phyloP scores from a whole-genome alignment of 2,329 filamentous ascomycete species.

The Botryotinia convoluta region DNA sequence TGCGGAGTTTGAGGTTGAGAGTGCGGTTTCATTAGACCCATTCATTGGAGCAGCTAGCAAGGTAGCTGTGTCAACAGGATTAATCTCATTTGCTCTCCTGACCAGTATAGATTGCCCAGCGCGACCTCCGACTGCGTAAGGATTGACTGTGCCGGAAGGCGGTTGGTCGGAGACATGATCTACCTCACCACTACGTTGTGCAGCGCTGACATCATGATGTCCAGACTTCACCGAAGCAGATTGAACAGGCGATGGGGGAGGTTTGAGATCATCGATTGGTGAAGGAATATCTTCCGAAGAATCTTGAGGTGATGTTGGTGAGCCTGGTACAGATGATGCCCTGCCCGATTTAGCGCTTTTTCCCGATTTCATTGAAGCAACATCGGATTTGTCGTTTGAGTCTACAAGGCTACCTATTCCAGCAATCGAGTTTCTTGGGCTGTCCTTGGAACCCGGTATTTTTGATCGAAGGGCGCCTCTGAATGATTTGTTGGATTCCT shows the following conservation, averaged over 20 bases:
- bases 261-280: constrained; percentile 50
- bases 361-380: constrained; percentile 69
- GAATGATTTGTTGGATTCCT: constrained; percentile 85
- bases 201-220: constrained; percentile 74
- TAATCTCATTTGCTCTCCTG: constrained; percentile 65
- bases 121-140: constrained; percentile 59
- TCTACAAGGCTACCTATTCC: constrained; percentile 54
- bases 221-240: constrained; percentile 70
- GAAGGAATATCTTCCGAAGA: constrained; percentile 44
- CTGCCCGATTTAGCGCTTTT: constrained; percentile 54
- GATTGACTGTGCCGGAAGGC: constrained; percentile 62
- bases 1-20: constrained; percentile 44
- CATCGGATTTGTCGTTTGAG: constrained; percentile 65
- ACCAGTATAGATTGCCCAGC: constrained; percentile 89
- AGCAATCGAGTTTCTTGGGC: constrained; percentile 72
- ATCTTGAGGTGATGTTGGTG: constrained; percentile 33
- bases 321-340: constrained; percentile 41
- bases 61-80: constrained; percentile 54
- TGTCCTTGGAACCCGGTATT: constrained; percentile 77
- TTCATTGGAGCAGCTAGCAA: constrained; percentile 40
- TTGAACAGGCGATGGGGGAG: constrained; percentile 85
- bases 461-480: constrained; percentile 77
- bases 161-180: constrained; percentile 92
- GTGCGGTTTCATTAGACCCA: constrained; percentile 43
- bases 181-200: constrained; percentile 84